Conservation (phyloP, 495 filamentous ascomycete species). For the Cudoniella acicularis region DNA sequence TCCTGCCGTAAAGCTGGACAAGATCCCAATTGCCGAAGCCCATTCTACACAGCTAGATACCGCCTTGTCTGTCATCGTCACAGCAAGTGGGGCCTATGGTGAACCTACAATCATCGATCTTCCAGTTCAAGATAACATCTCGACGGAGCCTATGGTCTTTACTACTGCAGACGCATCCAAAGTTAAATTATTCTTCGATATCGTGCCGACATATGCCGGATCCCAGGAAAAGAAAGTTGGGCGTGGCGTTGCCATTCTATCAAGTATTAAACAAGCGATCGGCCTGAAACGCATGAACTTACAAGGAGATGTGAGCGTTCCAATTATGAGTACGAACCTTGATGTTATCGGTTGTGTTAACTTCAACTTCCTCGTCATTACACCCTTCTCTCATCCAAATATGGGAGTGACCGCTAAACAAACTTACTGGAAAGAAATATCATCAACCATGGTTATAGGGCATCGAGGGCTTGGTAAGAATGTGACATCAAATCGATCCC, state of each 20-base stretch:
- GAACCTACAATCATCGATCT: slow-evolving; percentile 87
- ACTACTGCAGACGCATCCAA: slow-evolving; percentile 70
- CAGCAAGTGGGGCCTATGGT: slow-evolving; percentile 81
- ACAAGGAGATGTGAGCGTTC: slow-evolving; percentile 89
- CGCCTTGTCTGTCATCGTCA: slow-evolving; percentile 85
- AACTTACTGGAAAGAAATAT: slow-evolving; percentile 91
- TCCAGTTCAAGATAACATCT: slow-evolving; percentile 89
- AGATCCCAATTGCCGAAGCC: slow-evolving; percentile 78
- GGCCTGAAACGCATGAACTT: slow-evolving; percentile 76
- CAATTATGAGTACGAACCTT: slow-evolving; percentile 75
- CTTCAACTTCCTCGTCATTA: slow-evolving; percentile 95
- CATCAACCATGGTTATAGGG: slow-evolving; percentile 85
- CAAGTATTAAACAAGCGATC: slow-evolving; percentile 74
- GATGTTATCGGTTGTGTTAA: slow-evolving; percentile 92
- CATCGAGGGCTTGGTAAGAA: slow-evolving; percentile 96
- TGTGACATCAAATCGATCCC: slow-evolving; percentile 67
- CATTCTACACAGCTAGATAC: slow-evolving; percentile 93
- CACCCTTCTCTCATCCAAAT: slow-evolving; percentile 88
- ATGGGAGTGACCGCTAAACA: slow-evolving; percentile 85
- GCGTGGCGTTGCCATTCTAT: slow-evolving; percentile 86
- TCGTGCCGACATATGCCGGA: slow-evolving; percentile 96
- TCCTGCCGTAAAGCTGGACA: slow-evolving; percentile 82
- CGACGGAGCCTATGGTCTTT: slow-evolving; percentile 88
- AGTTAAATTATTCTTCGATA: slow-evolving; percentile 89
- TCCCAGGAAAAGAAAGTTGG: slow-evolving; percentile 81